These are phyloP conservation scores for Penicilliopsis zonata DNA, from an alignment of 495 filamentous ascomycete genomes.

Conservation along the genomic window DNA sequence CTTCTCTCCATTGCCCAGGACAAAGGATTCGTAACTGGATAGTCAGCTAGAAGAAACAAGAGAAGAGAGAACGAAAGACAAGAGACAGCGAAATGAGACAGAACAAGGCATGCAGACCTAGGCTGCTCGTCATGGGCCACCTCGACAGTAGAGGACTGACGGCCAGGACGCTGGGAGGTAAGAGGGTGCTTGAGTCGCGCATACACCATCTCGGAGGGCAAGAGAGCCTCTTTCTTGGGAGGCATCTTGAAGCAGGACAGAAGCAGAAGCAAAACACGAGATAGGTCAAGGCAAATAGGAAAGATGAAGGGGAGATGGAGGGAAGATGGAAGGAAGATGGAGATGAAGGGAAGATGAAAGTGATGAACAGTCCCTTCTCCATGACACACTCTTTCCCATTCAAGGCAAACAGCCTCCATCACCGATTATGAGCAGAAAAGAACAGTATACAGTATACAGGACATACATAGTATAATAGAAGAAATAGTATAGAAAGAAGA, in stretches of 20 bases:
- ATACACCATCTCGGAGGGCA: slow-evolving; percentile 8
- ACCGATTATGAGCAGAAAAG: slow-evolving; percentile 1
- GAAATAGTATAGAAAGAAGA: neutral
- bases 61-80: neutral
- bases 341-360: neutral
- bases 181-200: slow-evolving; percentile 7
- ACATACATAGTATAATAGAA: neutral
- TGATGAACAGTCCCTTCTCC: neutral
- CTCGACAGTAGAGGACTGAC: slow-evolving; percentile 12
- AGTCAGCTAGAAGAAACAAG: slow-evolving; percentile 7
- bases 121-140: slow-evolving; percentile 13
- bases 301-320: neutral
- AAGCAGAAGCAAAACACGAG: too few relatives aligned
- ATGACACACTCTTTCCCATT: too few relatives aligned
- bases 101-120: slow-evolving; percentile 10
- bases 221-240: slow-evolving; percentile 4
- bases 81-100: neutral
- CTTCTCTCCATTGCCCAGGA: slow-evolving; percentile 76
- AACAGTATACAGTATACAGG: neutral
- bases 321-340: neutral
- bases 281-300: too few relatives aligned
- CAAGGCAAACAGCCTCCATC: too few relatives aligned
- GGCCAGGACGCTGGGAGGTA: slow-evolving; percentile 5
- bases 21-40: slow-evolving; percentile 77
- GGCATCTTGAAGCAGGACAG: slow-evolving; percentile 1